A percentile compares a stretch with the other conserved stretches of the same genome.
Conservation (phyloP, 805 yeast species). For the Starmera amethionina region DNA sequence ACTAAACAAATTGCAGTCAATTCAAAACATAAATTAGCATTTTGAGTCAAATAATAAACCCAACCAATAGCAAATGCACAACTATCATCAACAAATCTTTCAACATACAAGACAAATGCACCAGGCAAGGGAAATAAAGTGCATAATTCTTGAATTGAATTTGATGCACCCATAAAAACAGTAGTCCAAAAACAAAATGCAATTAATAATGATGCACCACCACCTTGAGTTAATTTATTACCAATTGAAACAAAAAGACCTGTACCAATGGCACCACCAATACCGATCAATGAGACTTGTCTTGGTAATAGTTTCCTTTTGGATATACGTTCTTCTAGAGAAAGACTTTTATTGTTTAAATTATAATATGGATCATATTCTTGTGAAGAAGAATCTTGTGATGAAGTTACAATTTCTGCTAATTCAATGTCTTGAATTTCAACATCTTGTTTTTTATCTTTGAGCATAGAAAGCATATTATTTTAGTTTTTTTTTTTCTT, state of each 20-base stretch:
- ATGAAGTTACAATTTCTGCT: not conserved
- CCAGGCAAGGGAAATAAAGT: constrained; percentile 21
- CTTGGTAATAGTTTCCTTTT: constrained; percentile 37
- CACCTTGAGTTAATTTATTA: constrained; percentile 38
- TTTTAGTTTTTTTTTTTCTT: too few species aligned
- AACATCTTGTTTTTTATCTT: too few species aligned
- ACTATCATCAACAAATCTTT: constrained; percentile 21
- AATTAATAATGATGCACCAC: constrained; percentile 42
- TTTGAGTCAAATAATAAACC: not conserved
- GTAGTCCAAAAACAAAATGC: constrained; percentile 18
- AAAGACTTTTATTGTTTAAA: not conserved
- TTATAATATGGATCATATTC: not conserved
- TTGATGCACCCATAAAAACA: not conserved
- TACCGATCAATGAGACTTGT: constrained; percentile 49
- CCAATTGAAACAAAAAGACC: constrained; percentile 48
- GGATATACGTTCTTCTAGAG: not conserved
- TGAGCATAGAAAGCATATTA: too few species aligned
- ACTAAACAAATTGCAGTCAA: constrained; percentile 42
- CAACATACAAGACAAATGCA: constrained; percentile 39
- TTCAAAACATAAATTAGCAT: constrained; percentile 23
- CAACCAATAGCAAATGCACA: not conserved
- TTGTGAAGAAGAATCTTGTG: not conserved
- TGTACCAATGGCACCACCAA: constrained; percentile 52
- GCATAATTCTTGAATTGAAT: constrained; percentile 2
- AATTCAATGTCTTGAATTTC: too few species aligned